Conservation (phyloP, 2,329 filamentous ascomycete genomes). For the Chrysosphaeria jannelii region DNA sequence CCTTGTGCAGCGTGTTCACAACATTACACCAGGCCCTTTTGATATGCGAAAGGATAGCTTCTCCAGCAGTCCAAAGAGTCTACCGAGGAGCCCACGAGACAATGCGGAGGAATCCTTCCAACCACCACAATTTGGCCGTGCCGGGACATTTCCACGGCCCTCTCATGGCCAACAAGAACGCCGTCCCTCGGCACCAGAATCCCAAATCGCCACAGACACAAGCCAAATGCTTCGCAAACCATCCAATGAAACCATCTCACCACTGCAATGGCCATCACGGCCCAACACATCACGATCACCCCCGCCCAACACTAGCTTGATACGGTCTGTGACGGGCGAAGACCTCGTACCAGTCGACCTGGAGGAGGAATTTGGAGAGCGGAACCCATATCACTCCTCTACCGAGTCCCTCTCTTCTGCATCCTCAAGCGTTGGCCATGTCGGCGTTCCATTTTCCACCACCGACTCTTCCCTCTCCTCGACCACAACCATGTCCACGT, state of each 20-base stretch:
- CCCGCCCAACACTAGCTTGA: slow-evolving; percentile 19
- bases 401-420: slow-evolving; percentile 35
- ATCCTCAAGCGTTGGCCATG: slow-evolving; percentile 25
- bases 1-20: slow-evolving; percentile 31
- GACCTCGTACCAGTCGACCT: slow-evolving; percentile 18
- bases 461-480: slow-evolving; percentile 22
- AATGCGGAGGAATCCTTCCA: slow-evolving; percentile 11
- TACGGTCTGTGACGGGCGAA: slow-evolving; percentile 7
- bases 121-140: slow-evolving; percentile 13
- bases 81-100: too few species aligned
- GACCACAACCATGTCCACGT: slow-evolving; percentile 4
- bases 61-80: too few species aligned
- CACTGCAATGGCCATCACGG: slow-evolving; percentile 7
- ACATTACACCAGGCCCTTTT: slow-evolving; percentile 35
- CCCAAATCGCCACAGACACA: too few species aligned
- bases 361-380: slow-evolving; percentile 25
- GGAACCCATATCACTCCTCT: slow-evolving; percentile 32
- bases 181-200: too few species aligned
- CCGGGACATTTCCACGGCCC: slow-evolving; percentile 22
- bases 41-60: too few species aligned
- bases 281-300: slow-evolving; percentile 20
- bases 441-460: slow-evolving; percentile 24
- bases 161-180: too few species aligned
- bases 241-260: too few species aligned
- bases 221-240: too few species aligned